Evolutionary conservation across 2,329 filamentous ascomycete genomes (phyloP).

Genomic region (Fusarium secorum): DNA sequence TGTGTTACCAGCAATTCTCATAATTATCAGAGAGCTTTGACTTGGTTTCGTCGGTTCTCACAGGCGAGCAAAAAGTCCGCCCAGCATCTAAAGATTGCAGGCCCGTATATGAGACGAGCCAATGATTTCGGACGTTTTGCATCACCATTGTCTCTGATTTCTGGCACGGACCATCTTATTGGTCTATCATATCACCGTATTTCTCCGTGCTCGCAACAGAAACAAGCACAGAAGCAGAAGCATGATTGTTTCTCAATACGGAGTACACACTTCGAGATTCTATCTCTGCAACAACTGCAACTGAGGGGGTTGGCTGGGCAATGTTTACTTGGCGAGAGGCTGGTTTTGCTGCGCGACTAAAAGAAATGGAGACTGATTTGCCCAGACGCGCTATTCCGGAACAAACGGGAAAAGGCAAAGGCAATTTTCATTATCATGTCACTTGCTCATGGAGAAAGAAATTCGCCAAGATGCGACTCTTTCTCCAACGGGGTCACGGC

Average conservation of each 20-base stretch:
- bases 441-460: conserved; percentile 5
- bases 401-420: conserved; percentile 23
- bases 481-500: conserved; percentile 10
- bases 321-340: conserved; percentile 25
- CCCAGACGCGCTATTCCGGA: conserved; percentile 19
- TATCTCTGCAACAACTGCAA: not conserved
- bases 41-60: not conserved
- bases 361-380: conserved; percentile 4
- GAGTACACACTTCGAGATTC: not conserved
- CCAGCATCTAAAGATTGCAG: conserved; percentile 6
- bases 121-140: conserved; percentile 29
- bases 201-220: conserved; percentile 8
- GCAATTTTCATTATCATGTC: conserved; percentile 5
- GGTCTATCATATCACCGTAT: conserved; percentile 23
- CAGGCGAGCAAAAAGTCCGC: conserved; percentile 27
- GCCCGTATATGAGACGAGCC: conserved; percentile 26
- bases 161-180: conserved; percentile 32
- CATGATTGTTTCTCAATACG: not conserved
- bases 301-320: conserved; percentile 16
- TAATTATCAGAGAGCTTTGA: not conserved
- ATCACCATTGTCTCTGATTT: conserved; percentile 36
- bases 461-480: conserved; percentile 32
- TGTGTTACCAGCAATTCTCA: not conserved
- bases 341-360: conserved; percentile 17
- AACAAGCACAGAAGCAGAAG: not conserved